Percentiles rank a stretch among this genome's conserved stretches.
Evolutionary conservation across 495 filamentous ascomycete species (phyloP).

Genomic region (Aspergillus homomorphus): DNA sequence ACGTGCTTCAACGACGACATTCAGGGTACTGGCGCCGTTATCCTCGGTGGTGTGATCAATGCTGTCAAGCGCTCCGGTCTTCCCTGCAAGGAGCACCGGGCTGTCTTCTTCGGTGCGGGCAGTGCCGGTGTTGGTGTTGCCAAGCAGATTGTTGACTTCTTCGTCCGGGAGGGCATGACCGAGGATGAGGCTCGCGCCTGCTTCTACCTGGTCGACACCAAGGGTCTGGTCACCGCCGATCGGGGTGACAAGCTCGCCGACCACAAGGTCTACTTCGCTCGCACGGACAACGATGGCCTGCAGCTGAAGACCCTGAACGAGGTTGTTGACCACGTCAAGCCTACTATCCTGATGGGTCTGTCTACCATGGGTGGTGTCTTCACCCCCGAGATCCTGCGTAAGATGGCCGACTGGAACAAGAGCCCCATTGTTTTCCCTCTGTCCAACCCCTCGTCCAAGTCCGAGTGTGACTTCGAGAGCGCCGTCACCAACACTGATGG

Average conservation of each 20-base stretch:
- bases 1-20: constrained; percentile 99
- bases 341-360: constrained; percentile 90
- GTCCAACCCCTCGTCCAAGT: constrained; percentile 91
- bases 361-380: constrained; percentile 94
- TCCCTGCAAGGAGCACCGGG: constrained; percentile 83
- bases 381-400: constrained; percentile 78
- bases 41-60: constrained; percentile 90
- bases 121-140: constrained; percentile 95
- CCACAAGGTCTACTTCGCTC: constrained; percentile 97
- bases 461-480: constrained; percentile 94
- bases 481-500: constrained; percentile 87
- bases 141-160: constrained; percentile 94
- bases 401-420: constrained; percentile 78
- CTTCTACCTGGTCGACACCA: constrained; percentile 98
- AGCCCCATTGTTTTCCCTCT: constrained; percentile 89
- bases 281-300: constrained; percentile 83
- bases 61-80: constrained; percentile 86
- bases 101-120: constrained; percentile 95
- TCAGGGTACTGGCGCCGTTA: constrained; percentile 95
- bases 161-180: constrained; percentile 87
- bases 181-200: constrained; percentile 84
- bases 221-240: constrained; percentile 90
- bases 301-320: constrained; percentile 89
- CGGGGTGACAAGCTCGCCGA: constrained; percentile 91
- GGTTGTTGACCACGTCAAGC: constrained; percentile 89